Evolutionary conservation across 2,329 filamentous ascomycete species (phyloP).

Genomic region (Penicillium expansum): DNA sequence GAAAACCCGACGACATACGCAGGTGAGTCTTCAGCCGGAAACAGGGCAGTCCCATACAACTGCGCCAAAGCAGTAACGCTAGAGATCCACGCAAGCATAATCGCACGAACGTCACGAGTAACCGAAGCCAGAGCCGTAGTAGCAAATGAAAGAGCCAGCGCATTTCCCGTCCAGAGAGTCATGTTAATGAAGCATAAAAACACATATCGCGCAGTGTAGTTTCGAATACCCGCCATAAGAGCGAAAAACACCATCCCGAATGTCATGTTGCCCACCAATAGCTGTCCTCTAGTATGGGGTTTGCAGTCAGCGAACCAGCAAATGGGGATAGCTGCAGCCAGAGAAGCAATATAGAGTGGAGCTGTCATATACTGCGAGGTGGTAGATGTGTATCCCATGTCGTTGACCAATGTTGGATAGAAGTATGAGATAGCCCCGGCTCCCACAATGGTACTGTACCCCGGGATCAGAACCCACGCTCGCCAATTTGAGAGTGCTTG

Average conservation of each 20-base stretch:
- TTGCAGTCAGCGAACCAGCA: conserved; percentile 1
- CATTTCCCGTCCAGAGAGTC: conserved; percentile 4
- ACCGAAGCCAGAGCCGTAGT: conserved; percentile 4
- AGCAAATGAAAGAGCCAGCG: conserved; percentile 4
- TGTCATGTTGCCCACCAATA: not conserved
- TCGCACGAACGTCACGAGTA: conserved; percentile 1
- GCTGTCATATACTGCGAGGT: conserved; percentile 9
- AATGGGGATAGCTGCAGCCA: not conserved
- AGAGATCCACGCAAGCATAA: conserved; percentile 8
- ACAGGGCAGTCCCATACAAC: conserved; percentile 8
- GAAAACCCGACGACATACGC: conserved; percentile 7
- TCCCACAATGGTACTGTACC: conserved; percentile 4
- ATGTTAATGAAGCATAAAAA: conserved; percentile 6
- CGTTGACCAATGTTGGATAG: not conserved
- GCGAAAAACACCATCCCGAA: conserved; percentile 9
- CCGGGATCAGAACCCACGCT: conserved; percentile 3
- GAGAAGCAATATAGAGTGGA: not conserved
- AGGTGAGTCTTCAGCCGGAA: conserved; percentile 4
- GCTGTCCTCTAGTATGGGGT: not conserved
- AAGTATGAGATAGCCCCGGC: conserved; percentile 6
- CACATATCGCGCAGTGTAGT: conserved; percentile 4
- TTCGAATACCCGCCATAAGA: not conserved
- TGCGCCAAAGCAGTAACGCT: conserved; percentile 4
- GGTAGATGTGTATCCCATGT: conserved; percentile 1
- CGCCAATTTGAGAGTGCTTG: conserved; percentile 3